Evolutionary conservation across 345 rosid species (phyloP).

Genomic region (Turnera subulata): DNA sequence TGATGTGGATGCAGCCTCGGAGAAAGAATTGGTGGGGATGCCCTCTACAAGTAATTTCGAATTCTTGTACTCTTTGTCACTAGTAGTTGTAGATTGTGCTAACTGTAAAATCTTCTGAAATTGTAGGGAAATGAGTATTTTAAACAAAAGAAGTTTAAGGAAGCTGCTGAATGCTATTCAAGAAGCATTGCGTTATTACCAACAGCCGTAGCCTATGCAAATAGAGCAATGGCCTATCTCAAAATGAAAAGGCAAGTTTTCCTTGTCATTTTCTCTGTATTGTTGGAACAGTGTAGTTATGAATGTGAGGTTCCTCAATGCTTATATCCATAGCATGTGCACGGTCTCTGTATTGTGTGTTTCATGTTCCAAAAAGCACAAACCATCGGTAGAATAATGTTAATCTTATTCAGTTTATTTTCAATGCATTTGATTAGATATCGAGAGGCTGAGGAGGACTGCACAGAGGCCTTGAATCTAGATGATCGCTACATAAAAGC

Average conservation of each 20-base stretch:
- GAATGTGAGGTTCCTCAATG: not conserved
- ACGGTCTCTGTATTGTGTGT: too few species aligned
- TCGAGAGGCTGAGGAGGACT: conserved; percentile 81
- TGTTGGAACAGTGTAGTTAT: not conserved
- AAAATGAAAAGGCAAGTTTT: conserved; percentile 59
- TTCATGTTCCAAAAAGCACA: too few species aligned
- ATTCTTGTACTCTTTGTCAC: not conserved
- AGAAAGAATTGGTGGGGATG: conserved; percentile 68
- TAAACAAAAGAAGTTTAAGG: conserved; percentile 75
- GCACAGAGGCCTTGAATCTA: conserved; percentile 85
- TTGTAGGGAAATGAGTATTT: conserved; percentile 78
- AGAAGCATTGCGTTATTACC: conserved; percentile 87
- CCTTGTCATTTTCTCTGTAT: not conserved
- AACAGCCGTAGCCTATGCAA: conserved; percentile 80
- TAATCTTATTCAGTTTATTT: not conserved
- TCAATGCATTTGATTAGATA: conserved; percentile 35
- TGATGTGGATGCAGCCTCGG: conserved; percentile 63
- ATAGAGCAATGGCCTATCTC: conserved; percentile 91
- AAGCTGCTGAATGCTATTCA: conserved; percentile 86
- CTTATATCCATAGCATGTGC: too few species aligned
- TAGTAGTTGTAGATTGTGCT: not conserved
- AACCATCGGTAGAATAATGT: too few species aligned
- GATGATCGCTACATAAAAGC: conserved; percentile 92
- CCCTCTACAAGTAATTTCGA: not conserved
- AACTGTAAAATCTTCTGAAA: not conserved